These are phyloP conservation scores for Kodamaea restingae DNA, from an alignment of 805 yeast species.

Conservation along the genomic window DNA sequence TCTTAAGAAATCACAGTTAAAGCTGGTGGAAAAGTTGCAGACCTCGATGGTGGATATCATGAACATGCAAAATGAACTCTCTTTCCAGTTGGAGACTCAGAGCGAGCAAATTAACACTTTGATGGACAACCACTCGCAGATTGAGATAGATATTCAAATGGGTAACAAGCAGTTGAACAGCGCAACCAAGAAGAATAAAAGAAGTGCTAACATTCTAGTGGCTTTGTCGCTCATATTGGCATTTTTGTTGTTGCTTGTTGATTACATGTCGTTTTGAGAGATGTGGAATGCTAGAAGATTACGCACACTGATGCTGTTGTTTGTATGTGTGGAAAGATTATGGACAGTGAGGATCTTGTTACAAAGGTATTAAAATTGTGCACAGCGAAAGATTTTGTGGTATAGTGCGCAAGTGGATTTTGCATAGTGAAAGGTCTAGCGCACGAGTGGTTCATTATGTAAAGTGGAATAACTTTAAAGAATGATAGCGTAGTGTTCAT, in stretches of 20 bases:
- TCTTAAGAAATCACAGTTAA: conserved; percentile 55
- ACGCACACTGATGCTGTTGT: no score
- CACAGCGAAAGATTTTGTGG: no score
- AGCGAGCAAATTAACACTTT: conserved; percentile 63
- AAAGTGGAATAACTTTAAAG: no score
- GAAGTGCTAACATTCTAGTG: conserved; percentile 53
- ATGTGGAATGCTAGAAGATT: no score
- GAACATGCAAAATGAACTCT: conserved; percentile 67
- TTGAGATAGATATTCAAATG: conserved; percentile 57
- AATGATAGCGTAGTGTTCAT: no score
- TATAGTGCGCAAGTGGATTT: no score
- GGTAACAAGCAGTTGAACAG: conserved; percentile 69
- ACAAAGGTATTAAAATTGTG: no score
- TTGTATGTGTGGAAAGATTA: no score
- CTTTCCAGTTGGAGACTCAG: conserved; percentile 69
- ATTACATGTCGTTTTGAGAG: conserved; percentile 32
- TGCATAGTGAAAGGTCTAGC: no score
- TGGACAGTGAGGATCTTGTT: no score
- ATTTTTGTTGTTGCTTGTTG: conserved; percentile 51
- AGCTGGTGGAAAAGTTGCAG: conserved; percentile 58
- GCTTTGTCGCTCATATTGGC: conserved; percentile 54
- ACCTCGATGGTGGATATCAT: conserved; percentile 68
- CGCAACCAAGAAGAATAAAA: conserved; percentile 64
- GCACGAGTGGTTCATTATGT: no score
- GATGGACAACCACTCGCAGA: conserved; percentile 62